Base-by-base conservation (phyloP, 306 rosid genomes). In the Sicyos baderoa region DNA sequence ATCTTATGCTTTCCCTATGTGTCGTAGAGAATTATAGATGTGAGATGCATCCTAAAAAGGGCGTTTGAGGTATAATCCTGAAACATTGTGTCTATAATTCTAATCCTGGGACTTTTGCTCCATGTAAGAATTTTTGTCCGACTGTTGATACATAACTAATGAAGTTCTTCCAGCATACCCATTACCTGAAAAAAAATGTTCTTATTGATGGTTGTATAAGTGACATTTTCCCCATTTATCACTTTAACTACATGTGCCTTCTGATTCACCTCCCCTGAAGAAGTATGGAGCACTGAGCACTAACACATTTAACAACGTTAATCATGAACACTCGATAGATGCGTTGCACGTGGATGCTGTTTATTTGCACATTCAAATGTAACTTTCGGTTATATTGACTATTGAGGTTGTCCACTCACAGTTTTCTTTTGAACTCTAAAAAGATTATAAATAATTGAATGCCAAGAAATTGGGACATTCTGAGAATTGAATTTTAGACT, bases 111-210 rank as follows among this genome's bases (percentile, higher is more conserved):
- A n/a, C 10, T 40, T 64, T 55, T 55, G 16, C 25, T 71, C 44
- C 66, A 55, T 37, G 7, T 23, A 21, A 71, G 40, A 54, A 54
- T 40, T 54, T 22, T 29, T 51, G 49, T 29, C 32, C 52, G 27
- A 27, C 32, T 5, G 22, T n/a, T 69, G 60, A 69, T 52, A 9
- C 49, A 69, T 29, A 27, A 69, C 27, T n/a, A 51, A 69, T 49
- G 49, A 11, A 69, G 18, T 52, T 12, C 18, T 29, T 52, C 7
- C 29, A 32, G 44, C 52, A 29, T 52, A 17, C 14, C 27, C 21
- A 7, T 68, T 68, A 6, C 58, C 45, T 16, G 21, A 25, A 25
- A 25, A 49, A 45, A 45, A 68, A 15, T 25, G 72, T 19, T 49
- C 57, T 68, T 68, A 6, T 51, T 9, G 35, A 40, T 69, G 5